phyloP scores from a whole-genome alignment of 495 filamentous ascomycete species.

The Xylaria telfairii region DNA sequence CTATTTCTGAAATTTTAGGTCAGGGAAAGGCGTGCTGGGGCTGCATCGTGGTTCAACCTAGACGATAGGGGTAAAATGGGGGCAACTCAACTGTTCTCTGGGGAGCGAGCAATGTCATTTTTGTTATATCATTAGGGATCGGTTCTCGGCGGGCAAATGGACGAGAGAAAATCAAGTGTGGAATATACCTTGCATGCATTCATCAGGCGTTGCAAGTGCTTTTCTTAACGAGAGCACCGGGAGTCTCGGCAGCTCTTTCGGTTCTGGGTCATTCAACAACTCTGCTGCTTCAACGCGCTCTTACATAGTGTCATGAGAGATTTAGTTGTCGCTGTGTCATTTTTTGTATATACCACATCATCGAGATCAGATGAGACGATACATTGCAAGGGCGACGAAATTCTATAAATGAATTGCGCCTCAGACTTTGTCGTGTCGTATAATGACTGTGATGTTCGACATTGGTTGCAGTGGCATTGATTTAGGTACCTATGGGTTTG shows the following conservation, averaged over 20 bases:
- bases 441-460: not conserved
- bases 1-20: slow-evolving; percentile 25
- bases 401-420: not conserved
- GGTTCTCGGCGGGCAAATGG: slow-evolving; percentile 33
- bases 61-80: slow-evolving; percentile 32
- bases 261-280: slow-evolving; percentile 28
- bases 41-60: slow-evolving; percentile 38
- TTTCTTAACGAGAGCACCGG: slow-evolving; percentile 19
- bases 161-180: slow-evolving; percentile 30
- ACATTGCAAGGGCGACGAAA: not conserved
- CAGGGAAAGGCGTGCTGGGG: slow-evolving; percentile 21
- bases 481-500: not conserved
- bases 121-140: slow-evolving; percentile 10
- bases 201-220: slow-evolving; percentile 46
- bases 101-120: slow-evolving; percentile 27
- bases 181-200: slow-evolving; percentile 42
- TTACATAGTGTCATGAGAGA: not conserved
- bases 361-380: not conserved
- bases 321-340: not conserved
- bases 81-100: slow-evolving; percentile 45
- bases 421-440: not conserved
- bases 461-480: not conserved
- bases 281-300: slow-evolving; percentile 27
- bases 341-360: slow-evolving; percentile 20
- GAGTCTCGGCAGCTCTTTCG: slow-evolving; percentile 22